Base-by-base conservation (phyloP, 192 early-diverging fungal genomes). In the Backusella liffmaniae region DNA sequence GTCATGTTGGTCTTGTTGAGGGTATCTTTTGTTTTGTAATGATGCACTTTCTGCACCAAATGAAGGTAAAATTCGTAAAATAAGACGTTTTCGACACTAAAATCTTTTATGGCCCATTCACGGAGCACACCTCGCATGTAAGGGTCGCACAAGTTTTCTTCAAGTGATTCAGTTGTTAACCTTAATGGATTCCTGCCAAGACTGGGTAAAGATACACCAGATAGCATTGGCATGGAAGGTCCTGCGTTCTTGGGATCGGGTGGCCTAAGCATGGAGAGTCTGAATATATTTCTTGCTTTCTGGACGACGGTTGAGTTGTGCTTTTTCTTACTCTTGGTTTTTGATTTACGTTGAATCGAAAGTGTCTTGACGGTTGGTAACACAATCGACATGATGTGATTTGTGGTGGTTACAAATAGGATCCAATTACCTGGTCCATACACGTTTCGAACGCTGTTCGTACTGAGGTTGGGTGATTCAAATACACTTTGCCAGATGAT, bases 401-500 rank as follows among this genome's bases (percentile, higher is more conserved):
- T 44, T 5, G 65, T 75, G 4, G 59, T 44, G 5, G 44, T 41
- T 13, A 67, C 16, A 9, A 75, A 30, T 1, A 75, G 18, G 30
- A 68, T 44, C 74, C 74, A 75, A 49, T 75, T 75, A 5, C 15
- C 36, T 32, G 74, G 18, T 3, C 53, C 56, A 26, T 32, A 75
- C 1, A 44, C 1, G 7, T 10, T 16, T 75, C 35, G 34, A 18
- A 36, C 2, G 4, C 15, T 39, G 44, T 2, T 3, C 15, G 15
- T 66, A 5, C 9, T 21, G 2, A 5, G 0, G 18, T 37, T 49
- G 23, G 70, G 51, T 2, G 65, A 56, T 3, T 42, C 34, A 44
- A 67, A 75, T 3, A 68, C 44, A 35, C 1, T 21, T 23, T 41
- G 79, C 75, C 88, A 82, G 8, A 84, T 37, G 34, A 91, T 73